Percentiles rank a stretch among this genome's conserved stretches.
These are phyloP conservation scores for Calocybe gangraenosa DNA, from an alignment of 768 basidiomycete species.

Conservation along the genomic window DNA sequence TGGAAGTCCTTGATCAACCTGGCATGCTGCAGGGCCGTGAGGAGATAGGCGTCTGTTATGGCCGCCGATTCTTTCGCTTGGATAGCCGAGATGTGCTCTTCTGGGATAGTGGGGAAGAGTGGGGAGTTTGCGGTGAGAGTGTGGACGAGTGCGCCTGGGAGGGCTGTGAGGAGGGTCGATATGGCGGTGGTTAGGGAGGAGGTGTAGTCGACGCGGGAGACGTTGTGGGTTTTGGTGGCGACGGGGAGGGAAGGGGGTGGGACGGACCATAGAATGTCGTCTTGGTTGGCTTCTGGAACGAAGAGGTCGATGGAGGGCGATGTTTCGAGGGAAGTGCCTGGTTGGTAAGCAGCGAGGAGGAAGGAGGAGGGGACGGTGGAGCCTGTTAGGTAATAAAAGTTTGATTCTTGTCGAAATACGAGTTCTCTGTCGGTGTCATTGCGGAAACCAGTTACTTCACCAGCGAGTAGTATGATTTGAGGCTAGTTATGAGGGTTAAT, in stretches of 20 bases:
- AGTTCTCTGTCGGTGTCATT: constrained; percentile 87
- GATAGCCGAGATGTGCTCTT: constrained; percentile 35
- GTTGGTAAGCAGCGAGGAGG: constrained; percentile 56
- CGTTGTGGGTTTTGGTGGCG: constrained; percentile 46
- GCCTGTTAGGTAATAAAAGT: constrained; percentile 86
- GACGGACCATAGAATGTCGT: constrained; percentile 85
- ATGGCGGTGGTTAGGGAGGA: constrained; percentile 42
- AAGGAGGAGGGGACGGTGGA: constrained; percentile 71
- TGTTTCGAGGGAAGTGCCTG: constrained; percentile 38
- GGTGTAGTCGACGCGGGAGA: constrained; percentile 54
- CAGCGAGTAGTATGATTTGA: constrained; percentile 66
- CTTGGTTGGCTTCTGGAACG: constrained; percentile 70
- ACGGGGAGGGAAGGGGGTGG: constrained; percentile 68
- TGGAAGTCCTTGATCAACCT: constrained; percentile 71
- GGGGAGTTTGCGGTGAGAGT: constrained; percentile 50
- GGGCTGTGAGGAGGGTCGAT: constrained; percentile 39
- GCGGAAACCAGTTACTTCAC: constrained; percentile 57
- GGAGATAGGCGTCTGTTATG: constrained; percentile 60
- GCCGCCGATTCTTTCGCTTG: constrained; percentile 27
- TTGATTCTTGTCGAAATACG: constrained; percentile 67
- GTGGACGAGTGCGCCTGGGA: constrained; percentile 60
- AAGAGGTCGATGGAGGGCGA: constrained; percentile 58
- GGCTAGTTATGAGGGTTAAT: constrained; percentile 38
- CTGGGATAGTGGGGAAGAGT: constrained; percentile 48
- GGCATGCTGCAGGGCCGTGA: constrained; percentile 75